phyloP scores from a whole-genome alignment of 306 rosid genomes.

The Dryas octopetala region DNA sequence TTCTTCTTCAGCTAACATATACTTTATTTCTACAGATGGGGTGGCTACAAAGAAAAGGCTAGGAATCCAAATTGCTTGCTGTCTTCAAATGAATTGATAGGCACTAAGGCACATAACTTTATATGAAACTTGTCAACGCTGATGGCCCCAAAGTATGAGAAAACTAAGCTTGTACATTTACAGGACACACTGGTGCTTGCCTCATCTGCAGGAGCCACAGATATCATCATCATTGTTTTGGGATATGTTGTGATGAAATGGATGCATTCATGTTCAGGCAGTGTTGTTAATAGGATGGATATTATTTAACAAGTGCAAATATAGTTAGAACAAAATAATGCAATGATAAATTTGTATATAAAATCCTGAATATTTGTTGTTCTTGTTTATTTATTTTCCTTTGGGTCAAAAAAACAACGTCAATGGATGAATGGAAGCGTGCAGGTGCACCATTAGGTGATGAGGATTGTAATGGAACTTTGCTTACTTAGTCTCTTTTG shows the following conservation, averaged over 20 bases:
- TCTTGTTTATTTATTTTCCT: background rate
- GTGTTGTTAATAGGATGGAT: background rate
- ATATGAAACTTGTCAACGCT: background rate
- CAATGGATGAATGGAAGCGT: too few species aligned
- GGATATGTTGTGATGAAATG: background rate
- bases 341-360: background rate
- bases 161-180: background rate
- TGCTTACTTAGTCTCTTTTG: too few species aligned
- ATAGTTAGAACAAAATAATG: slow-evolving; percentile 5
- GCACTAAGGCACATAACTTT: background rate
- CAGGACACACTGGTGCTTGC: background rate
- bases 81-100: slow-evolving; percentile 10
- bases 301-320: background rate
- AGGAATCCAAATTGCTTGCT: slow-evolving; percentile 28
- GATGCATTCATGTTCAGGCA: background rate
- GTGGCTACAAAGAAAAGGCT: slow-evolving; percentile 69
- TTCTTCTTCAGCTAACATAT: slow-evolving; percentile 17
- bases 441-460: too few species aligned
- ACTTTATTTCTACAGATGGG: slow-evolving; percentile 54
- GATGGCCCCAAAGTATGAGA: background rate
- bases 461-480: too few species aligned
- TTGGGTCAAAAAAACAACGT: too few species aligned
- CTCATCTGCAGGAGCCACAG: background rate
- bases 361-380: background rate
- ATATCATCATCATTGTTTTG: background rate